These are phyloP conservation scores for Colletotrichum navitas DNA, from an alignment of 2,329 filamentous ascomycete genomes.

Conservation along the genomic window DNA sequence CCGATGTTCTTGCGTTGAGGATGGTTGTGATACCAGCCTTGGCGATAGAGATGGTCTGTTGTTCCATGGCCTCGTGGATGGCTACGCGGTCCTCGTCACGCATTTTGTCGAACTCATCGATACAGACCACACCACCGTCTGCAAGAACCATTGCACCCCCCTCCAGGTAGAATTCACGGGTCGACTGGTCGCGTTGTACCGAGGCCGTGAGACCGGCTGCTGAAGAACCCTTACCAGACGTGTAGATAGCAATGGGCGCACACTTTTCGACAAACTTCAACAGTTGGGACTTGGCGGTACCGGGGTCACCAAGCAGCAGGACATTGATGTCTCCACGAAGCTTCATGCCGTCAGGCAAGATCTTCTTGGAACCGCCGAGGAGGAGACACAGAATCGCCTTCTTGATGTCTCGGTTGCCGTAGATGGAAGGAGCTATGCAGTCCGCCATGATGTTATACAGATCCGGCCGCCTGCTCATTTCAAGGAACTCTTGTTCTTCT, in stretches of 20 bases:
- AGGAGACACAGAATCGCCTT: conserved; percentile 95
- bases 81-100: conserved; percentile 96
- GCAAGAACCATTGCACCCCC: conserved; percentile 98
- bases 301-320: conserved; percentile 93
- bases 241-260: conserved; percentile 97
- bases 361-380: conserved; percentile 96
- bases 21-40: conserved; percentile 99
- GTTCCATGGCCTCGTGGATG: conserved; percentile 99
- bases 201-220: conserved; percentile 97
- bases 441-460: conserved; percentile 92
- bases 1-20: conserved; percentile 93
- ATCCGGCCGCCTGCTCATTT: conserved; percentile 90
- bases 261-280: conserved; percentile 98
- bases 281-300: conserved; percentile 97
- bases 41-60: conserved; percentile 98
- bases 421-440: conserved; percentile 97
- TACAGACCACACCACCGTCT: conserved; percentile 96
- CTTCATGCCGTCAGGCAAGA: conserved; percentile 97
- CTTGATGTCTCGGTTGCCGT: conserved; percentile 96
- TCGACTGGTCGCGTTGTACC: conserved; percentile 91
- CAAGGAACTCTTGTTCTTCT: conserved; percentile 95
- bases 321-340: conserved; percentile 98
- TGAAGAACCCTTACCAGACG: conserved; percentile 97
- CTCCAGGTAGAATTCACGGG: conserved; percentile 96
- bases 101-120: conserved; percentile 99